Conservation (phyloP, 2,329 filamentous ascomycete genomes). For the Sporothrix inflata region DNA sequence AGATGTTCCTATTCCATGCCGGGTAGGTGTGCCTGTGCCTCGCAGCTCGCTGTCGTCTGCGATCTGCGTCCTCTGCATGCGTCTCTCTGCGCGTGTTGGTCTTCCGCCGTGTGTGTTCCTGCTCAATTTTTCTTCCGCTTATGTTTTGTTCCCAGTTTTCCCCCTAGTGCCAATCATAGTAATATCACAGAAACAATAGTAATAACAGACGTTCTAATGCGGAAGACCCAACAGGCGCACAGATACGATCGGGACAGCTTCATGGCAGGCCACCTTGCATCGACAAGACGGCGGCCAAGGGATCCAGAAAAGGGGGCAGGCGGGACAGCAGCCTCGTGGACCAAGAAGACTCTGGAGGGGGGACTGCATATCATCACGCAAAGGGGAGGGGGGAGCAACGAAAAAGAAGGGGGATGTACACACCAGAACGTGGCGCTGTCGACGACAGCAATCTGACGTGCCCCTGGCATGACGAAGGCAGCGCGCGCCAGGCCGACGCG, state of each 20-base stretch:
- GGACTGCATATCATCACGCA: conserved; percentile 11
- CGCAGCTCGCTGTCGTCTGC: not conserved
- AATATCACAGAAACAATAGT: conserved; percentile 22
- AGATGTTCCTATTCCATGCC: conserved; percentile 19
- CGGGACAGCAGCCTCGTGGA: conserved; percentile 2
- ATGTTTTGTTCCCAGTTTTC: conserved; percentile 23
- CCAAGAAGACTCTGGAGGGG: not conserved
- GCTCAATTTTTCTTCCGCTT: not conserved
- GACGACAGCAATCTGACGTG: conserved; percentile 31
- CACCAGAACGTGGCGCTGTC: conserved; percentile 31
- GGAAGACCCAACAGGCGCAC: not conserved
- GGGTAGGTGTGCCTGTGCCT: not conserved
- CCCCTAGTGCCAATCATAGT: conserved; percentile 24
- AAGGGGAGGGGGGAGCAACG: not conserved
- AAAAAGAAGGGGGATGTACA: conserved; percentile 17
- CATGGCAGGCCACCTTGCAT: conserved; percentile 4
- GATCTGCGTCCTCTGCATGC: conserved; percentile 7
- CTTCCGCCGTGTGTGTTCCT: not conserved
- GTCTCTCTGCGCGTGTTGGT: not conserved
- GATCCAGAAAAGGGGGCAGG: conserved; percentile 13
- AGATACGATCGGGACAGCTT: not conserved
- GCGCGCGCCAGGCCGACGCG: conserved; percentile 12
- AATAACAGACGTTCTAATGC: conserved; percentile 26
- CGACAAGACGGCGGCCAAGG: not conserved
- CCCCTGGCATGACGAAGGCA: conserved; percentile 27